phyloP scores from a whole-genome alignment of 2,329 filamentous ascomycete genomes.

The Mariannaea elegans region DNA sequence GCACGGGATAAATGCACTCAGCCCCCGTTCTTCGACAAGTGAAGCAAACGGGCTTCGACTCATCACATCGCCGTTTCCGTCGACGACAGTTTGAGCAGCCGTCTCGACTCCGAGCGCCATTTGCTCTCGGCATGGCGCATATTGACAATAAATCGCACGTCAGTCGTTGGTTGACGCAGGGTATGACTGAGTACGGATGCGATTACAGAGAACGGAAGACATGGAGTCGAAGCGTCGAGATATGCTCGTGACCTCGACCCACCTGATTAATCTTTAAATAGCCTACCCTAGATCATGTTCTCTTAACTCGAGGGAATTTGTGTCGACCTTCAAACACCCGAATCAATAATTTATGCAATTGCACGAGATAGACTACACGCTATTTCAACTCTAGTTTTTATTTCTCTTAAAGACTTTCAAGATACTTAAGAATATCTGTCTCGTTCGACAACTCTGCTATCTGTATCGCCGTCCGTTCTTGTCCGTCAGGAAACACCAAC shows the following conservation, averaged over 20 bases:
- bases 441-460: background rate
- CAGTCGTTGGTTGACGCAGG: no score
- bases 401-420: background rate
- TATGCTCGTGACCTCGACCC: no score
- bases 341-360: no score
- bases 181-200: no score
- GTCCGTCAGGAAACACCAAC: background rate
- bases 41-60: conserved; percentile 30
- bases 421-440: background rate
- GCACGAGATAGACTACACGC: no score
- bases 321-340: no score
- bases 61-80: conserved; percentile 59
- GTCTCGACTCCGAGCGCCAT: conserved; percentile 34
- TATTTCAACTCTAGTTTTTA: no score
- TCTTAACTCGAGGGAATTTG: no score
- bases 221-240: no score
- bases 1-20: conserved; percentile 30
- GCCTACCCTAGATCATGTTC: no score
- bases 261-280: no score
- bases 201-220: no score
- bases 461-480: background rate
- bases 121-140: conserved; percentile 32
- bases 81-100: conserved; percentile 58
- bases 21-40: conserved; percentile 25
- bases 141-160: background rate